Percentiles rank a stretch among this genome's conserved stretches.
Evolutionary conservation across 208 protist genomes (phyloP).

Genomic region (Leptomonas pyrrhocoris): DNA sequence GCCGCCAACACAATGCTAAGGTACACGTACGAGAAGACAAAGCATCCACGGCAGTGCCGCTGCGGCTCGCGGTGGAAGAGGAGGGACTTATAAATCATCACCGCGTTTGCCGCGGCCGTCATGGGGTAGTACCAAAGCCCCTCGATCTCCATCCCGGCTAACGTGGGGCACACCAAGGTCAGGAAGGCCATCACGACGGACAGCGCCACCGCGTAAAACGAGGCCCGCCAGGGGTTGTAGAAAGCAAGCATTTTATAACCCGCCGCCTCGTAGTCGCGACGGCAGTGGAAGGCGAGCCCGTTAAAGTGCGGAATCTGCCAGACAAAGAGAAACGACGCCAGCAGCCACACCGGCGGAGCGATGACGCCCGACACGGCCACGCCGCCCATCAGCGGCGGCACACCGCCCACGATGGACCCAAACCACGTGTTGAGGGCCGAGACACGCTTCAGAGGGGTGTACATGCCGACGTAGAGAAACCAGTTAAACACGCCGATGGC

Average conservation of each 20-base stretch:
- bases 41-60: constrained; percentile 85
- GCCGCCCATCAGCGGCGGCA: constrained; percentile 91
- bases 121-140: constrained; percentile 79
- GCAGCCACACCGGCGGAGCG: constrained; percentile 60
- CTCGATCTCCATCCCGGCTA: constrained; percentile 59
- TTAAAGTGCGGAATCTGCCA: constrained; percentile 95
- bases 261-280: constrained; percentile 87
- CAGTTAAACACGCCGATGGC: constrained; percentile 81
- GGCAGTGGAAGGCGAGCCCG: constrained; percentile 88
- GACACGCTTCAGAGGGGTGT: constrained; percentile 90
- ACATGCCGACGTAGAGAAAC: constrained; percentile 86
- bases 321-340: constrained; percentile 79
- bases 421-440: constrained; percentile 91
- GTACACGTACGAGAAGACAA: constrained; percentile 91
- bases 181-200: constrained; percentile 71
- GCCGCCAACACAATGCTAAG: constrained; percentile 72
- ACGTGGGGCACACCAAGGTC: constrained; percentile 53
- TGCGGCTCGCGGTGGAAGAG: constrained; percentile 81
- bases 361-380: constrained; percentile 62
- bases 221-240: constrained; percentile 83
- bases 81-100: constrained; percentile 88
- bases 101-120: constrained; percentile 49
- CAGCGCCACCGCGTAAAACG: constrained; percentile 86
- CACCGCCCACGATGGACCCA: constrained; percentile 90
- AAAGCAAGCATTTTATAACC: constrained; percentile 93